Evolutionary conservation across 129 eudicot genomes (phyloP).

Genomic region (Flaveria ramosissima): DNA sequence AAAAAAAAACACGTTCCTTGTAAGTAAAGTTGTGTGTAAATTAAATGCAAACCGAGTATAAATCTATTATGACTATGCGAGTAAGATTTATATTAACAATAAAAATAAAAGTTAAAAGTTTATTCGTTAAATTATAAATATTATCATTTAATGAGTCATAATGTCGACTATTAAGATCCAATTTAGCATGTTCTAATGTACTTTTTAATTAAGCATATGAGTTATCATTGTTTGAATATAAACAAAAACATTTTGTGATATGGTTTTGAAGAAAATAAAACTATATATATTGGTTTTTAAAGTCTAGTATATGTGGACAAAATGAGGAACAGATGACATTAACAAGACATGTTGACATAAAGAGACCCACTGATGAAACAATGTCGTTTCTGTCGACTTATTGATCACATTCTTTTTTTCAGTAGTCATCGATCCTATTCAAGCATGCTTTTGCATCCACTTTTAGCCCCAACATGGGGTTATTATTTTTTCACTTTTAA

Average conservation of each 20-base stretch:
- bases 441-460: background rate
- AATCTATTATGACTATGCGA: too few species aligned
- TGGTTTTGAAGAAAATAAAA: background rate
- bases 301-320: constrained; percentile 2
- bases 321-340: constrained; percentile 17
- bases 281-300: background rate
- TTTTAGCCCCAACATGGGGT: background rate
- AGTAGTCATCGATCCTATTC: background rate
- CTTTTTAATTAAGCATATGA: too few species aligned
- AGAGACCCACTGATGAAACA: constrained; percentile 23
- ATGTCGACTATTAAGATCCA: too few species aligned
- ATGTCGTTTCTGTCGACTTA: constrained; percentile 29
- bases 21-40: too few species aligned
- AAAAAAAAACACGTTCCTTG: too few species aligned
- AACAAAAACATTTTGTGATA: background rate
- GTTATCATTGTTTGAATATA: background rate
- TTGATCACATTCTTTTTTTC: background rate
- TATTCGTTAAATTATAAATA: too few species aligned
- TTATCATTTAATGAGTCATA: too few species aligned
- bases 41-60: too few species aligned
- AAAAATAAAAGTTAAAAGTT: too few species aligned
- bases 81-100: too few species aligned
- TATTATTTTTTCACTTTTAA: background rate
- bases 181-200: too few species aligned
- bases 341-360: constrained; percentile 10